These are phyloP conservation scores for Psilocybe sp. DNA, from an alignment of 768 basidiomycete species.

Conservation along the genomic window DNA sequence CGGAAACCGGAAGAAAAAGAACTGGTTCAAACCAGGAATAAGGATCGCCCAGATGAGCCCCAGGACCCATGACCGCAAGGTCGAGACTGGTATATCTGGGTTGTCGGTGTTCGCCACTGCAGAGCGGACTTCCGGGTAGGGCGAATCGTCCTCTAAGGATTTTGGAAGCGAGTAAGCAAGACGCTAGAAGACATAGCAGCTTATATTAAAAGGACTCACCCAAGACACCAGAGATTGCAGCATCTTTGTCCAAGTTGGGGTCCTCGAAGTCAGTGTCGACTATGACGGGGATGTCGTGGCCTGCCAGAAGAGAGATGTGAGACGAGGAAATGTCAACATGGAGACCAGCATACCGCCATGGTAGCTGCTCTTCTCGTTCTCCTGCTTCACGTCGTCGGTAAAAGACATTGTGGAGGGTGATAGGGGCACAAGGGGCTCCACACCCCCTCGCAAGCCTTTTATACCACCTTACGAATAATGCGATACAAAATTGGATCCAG, in stretches of 20 bases:
- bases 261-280: constrained; percentile 46
- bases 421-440: constrained; percentile 14
- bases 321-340: not conserved
- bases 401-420: constrained; percentile 25
- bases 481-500: too few species aligned
- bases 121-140: constrained; percentile 69
- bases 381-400: constrained; percentile 23
- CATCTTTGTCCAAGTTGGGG: constrained; percentile 51
- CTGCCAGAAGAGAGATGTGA: constrained; percentile 1
- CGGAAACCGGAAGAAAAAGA: constrained; percentile 77
- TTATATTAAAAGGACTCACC: constrained; percentile 34
- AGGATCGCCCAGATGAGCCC: constrained; percentile 71
- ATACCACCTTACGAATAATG: too few species aligned
- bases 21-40: constrained; percentile 65
- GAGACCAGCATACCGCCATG: constrained; percentile 19
- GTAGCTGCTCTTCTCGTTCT: constrained; percentile 24
- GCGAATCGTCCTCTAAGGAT: constrained; percentile 56
- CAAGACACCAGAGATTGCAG: constrained; percentile 37
- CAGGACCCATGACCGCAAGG: constrained; percentile 68
- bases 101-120: constrained; percentile 76
- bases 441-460: too few species aligned
- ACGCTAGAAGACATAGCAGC: constrained; percentile 9
- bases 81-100: constrained; percentile 55
- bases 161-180: not conserved
- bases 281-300: constrained; percentile 23